These are phyloP conservation scores for Aspergillus novofumigatus DNA, from an alignment of 2,329 filamentous ascomycete genomes.

Conservation along the genomic window DNA sequence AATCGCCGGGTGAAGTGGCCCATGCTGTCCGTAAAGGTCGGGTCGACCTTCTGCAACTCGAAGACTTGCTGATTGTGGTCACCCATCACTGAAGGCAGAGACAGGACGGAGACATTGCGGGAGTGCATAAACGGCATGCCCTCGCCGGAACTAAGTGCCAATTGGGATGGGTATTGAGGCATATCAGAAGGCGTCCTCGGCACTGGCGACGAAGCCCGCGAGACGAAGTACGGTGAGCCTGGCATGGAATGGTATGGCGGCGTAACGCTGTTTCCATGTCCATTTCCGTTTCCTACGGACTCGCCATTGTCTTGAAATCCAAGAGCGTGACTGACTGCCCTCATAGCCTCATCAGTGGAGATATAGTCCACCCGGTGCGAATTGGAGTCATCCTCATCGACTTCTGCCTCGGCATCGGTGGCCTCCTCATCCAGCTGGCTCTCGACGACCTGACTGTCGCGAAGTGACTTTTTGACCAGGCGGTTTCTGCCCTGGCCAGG, in stretches of 20 bases:
- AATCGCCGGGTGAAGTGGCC: conserved; percentile 58
- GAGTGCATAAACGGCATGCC: not conserved
- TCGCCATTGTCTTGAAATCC: not conserved
- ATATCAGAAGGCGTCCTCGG: not conserved
- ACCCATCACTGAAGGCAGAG: conserved; percentile 57
- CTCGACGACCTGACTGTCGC: conserved; percentile 7
- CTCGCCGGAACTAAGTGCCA: not conserved
- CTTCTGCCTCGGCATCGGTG: not conserved
- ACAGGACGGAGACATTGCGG: conserved; percentile 45
- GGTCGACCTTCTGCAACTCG: conserved; percentile 61
- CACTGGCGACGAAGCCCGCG: conserved; percentile 45
- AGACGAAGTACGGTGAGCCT: conserved; percentile 7
- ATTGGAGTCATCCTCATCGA: not conserved
- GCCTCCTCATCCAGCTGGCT: not conserved
- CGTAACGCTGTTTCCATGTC: not conserved
- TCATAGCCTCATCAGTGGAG: not conserved
- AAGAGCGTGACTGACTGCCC: not conserved
- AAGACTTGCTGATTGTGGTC: conserved; percentile 52
- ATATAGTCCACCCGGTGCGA: not conserved
- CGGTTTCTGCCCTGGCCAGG: conserved; percentile 15
- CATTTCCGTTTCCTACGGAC: not conserved
- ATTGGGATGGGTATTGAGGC: not conserved
- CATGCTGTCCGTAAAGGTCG: conserved; percentile 61
- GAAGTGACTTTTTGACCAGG: conserved; percentile 7
- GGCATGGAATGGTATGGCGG: not conserved